Evolutionary conservation across 2,329 filamentous ascomycete species (phyloP).

Genomic region (Volutella citrinella): DNA sequence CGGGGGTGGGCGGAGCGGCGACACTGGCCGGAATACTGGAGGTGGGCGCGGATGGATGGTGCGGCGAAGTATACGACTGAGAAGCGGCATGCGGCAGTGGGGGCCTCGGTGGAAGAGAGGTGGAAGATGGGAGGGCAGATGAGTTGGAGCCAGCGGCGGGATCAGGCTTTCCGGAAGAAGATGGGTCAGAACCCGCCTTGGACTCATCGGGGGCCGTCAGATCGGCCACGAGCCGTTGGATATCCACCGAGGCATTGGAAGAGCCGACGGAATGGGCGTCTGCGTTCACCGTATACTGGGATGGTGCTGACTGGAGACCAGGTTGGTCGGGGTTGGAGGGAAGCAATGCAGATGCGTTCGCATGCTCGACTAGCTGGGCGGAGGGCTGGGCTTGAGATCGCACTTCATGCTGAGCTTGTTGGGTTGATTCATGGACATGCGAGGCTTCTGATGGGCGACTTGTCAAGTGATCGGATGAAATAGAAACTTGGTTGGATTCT

Average conservation of each 20-base stretch:
- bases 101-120: constrained; percentile 47
- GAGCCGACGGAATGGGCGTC: constrained; percentile 26
- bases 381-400: constrained; percentile 8
- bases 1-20: constrained; percentile 28
- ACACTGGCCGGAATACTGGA: constrained; percentile 27
- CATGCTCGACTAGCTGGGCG: constrained; percentile 21
- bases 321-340: constrained; percentile 17
- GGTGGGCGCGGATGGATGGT: constrained; percentile 31
- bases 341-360: constrained; percentile 21
- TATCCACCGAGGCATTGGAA: constrained; percentile 33
- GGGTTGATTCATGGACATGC: too few species aligned
- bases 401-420: constrained; percentile 26
- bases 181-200: constrained; percentile 28
- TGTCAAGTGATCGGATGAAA: constrained; percentile 37
- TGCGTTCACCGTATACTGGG: constrained; percentile 26
- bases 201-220: constrained; percentile 35
- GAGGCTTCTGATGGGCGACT: constrained; percentile 29
- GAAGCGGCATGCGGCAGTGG: constrained; percentile 37
- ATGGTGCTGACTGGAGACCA: constrained; percentile 17
- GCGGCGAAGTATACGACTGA: constrained; percentile 36
- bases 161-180: constrained; percentile 23
- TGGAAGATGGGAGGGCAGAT: constrained; percentile 33
- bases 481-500: constrained; percentile 42
- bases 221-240: constrained; percentile 40
- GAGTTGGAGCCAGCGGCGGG: constrained; percentile 25